phyloP scores from a whole-genome alignment of 176 grass and related monocot genomes.

The Panicum miliaceum region DNA sequence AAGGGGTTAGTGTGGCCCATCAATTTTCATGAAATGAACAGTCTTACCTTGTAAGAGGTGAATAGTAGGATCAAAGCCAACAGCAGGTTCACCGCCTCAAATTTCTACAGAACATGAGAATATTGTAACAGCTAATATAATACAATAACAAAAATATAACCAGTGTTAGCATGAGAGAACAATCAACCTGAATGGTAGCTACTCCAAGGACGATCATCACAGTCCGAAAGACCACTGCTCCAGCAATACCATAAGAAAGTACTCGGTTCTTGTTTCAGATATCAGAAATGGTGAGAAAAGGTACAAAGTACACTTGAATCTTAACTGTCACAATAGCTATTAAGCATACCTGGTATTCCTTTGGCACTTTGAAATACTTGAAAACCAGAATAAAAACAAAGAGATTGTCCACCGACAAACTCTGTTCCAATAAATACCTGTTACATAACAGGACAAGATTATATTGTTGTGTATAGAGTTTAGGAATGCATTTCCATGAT shows the following conservation, averaged over 20 bases:
- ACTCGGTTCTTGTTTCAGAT: conserved; percentile 71
- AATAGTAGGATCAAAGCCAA: conserved; percentile 90
- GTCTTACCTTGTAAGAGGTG: conserved; percentile 88
- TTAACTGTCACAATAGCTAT: conserved; percentile 19
- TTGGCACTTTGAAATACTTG: conserved; percentile 93
- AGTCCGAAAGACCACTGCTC: conserved; percentile 84
- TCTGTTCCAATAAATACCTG: conserved; percentile 97
- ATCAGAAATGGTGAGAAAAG: conserved; percentile 42
- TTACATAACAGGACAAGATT: conserved; percentile 40
- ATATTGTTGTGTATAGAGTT: conserved; percentile 9
- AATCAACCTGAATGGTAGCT: conserved; percentile 82
- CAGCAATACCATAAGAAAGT: conserved; percentile 98
- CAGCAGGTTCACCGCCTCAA: conserved; percentile 93
- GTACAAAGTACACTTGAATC: conserved; percentile 24
- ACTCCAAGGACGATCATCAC: conserved; percentile 82
- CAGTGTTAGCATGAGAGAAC: conserved; percentile 24
- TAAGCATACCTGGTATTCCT: conserved; percentile 73
- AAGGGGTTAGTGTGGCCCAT: conserved; percentile 10
- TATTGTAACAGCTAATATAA: conserved; percentile 28
- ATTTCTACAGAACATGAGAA: conserved; percentile 68
- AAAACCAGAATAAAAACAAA: conserved; percentile 98
- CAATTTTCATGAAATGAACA: conserved; percentile 12
- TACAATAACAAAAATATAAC: conserved; percentile 5
- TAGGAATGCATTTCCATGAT: neutral
- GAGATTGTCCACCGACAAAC: conserved; percentile 98